phyloP scores from a whole-genome alignment of 257 asterid genomes.

The Nicotiana knightiana region DNA sequence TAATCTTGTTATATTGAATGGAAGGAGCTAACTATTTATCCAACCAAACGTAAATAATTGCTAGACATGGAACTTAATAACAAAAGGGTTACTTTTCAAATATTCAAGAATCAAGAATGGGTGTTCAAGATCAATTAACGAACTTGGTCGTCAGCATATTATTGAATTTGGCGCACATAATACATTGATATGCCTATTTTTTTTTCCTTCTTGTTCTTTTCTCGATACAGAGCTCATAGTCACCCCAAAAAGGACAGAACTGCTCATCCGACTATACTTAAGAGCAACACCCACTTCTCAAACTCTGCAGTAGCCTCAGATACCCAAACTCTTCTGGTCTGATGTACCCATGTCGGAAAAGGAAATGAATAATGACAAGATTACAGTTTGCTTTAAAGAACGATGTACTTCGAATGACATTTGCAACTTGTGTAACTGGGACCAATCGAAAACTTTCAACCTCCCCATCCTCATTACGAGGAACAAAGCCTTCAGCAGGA shows the following conservation, averaged over 20 bases:
- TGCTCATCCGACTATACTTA: conserved; percentile 11
- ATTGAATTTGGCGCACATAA: no score
- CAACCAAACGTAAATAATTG: no score
- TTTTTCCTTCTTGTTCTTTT: no score
- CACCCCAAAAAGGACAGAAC: no score
- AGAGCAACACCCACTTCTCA: conserved; percentile 73
- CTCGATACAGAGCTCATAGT: no score
- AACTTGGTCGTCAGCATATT: no score
- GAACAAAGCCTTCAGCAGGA: conserved; percentile 58
- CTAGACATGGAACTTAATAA: no score
- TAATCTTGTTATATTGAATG: no score
- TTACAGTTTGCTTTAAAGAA: conserved; percentile 75
- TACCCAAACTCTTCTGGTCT: conserved; percentile 76
- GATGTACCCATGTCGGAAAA: conserved; percentile 89
- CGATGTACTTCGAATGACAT: conserved; percentile 44
- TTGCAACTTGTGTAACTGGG: conserved; percentile 59
- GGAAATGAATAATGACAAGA: conserved; percentile 82
- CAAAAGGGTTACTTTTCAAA: neutral
- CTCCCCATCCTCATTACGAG: conserved; percentile 84
- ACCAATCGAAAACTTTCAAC: conserved; percentile 81
- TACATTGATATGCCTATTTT: no score
- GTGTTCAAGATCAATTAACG: no score
- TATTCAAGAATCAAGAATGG: neutral
- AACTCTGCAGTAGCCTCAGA: conserved; percentile 57
- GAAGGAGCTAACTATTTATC: no score